Evolutionary conservation across 495 filamentous ascomycete genomes (phyloP), one percentile per base, ranked within the genome.

Genomic region (Elasticomyces elasticus): DNA sequence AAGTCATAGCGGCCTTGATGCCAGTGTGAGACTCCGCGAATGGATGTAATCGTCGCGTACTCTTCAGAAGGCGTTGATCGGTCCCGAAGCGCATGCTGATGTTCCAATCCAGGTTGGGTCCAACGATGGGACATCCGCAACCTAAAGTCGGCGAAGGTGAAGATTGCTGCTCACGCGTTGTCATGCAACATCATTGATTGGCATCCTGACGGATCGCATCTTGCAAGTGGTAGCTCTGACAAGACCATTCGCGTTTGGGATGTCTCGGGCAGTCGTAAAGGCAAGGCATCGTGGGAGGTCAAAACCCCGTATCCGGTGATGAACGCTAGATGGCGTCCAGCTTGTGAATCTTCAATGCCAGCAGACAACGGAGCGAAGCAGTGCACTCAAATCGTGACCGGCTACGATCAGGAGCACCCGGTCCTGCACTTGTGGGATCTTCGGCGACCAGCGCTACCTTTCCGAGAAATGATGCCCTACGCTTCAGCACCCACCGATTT

Each of bases 181-280:
- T 77, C 82, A 0, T 94, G 86, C 62, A 83, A 79, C 52, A 76
- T 87, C 4, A 82, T 98, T 44, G 87, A 94, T 59, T 98, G 94
- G 92, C 92, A 98, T 64, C 89, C 88, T 0, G 91, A 96, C 67
- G 92, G 92, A 26, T 86, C 86, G 54, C 86, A 97, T 66, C 73
- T 95, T 15, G 82, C 85, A 33, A 95, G 87, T 63, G 89, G 85
- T 23, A 85, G 90, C 33, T 74, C 78, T 23, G 92, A 98, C 65
- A 80, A 81, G 55, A 84, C 82, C 47, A 85, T 94, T 60, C 82
- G 90, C 64, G 81, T 97, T 28, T 98, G 94, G 94, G 88, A 97
- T 67, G 77, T 96, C 62, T 85, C 84, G n/a, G 80, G 79, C 25
- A 79, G 81, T 25, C 82, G 87, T 58, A 82, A 86, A 63, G 87